Evolutionary conservation across 441 rosid species (phyloP).

Genomic region (Populus hybrid): DNA sequence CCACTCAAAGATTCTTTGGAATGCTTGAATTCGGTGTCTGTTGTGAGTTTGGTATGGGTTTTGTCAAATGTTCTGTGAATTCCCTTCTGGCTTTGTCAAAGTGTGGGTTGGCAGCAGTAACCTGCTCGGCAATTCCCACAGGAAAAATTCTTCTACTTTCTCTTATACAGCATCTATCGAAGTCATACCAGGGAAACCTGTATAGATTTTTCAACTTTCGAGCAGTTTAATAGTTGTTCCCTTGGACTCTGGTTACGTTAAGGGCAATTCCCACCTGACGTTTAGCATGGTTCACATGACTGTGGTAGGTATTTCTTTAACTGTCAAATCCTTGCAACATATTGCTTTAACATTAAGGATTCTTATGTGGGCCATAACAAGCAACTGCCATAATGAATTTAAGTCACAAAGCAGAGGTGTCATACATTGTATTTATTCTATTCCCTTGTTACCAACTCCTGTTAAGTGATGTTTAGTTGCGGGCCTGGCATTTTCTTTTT

Average conservation of each 20-base stretch:
- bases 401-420: neutral
- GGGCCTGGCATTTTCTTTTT: neutral
- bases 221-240: neutral
- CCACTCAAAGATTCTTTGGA: conserved; percentile 1
- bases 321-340: neutral
- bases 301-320: neutral
- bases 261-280: neutral
- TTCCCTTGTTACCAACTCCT: conserved; percentile 22
- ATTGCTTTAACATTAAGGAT: neutral
- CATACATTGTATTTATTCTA: neutral
- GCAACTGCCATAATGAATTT: neutral
- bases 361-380: neutral
- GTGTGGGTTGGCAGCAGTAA: conserved; percentile 14
- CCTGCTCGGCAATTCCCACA: neutral
- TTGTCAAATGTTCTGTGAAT: conserved; percentile 3
- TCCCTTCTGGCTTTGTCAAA: conserved; percentile 6
- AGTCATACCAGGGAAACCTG: neutral
- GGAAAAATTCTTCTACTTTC: neutral
- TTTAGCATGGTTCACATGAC: neutral
- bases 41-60: neutral
- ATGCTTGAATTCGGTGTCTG: conserved; percentile 8
- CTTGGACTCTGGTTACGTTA: neutral
- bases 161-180: neutral
- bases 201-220: conserved; percentile 1
- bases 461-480: conserved; percentile 11